A percentile compares a stretch with the other conserved stretches of the same genome.
Conservation (phyloP, 257 asterid genomes). For the Linaria vulgaris region DNA sequence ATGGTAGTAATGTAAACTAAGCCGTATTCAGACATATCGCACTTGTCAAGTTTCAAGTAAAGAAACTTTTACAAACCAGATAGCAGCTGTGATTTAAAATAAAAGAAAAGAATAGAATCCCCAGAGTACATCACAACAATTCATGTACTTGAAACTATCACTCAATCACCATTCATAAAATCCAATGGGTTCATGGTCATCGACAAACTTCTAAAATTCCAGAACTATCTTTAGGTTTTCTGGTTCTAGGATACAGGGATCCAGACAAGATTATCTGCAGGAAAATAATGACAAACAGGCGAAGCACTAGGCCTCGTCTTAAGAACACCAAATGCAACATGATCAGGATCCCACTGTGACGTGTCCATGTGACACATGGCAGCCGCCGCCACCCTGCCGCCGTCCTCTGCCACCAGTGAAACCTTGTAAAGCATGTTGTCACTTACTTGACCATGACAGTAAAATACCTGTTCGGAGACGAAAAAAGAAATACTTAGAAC, state of each 20-base stretch:
- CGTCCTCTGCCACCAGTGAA: slow-evolving; percentile 56
- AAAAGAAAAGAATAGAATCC: too few species aligned
- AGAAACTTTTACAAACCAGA: neutral
- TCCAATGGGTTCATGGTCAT: neutral
- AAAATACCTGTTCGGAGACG: slow-evolving; percentile 25
- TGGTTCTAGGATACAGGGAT: slow-evolving; percentile 32
- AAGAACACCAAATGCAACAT: slow-evolving; percentile 62
- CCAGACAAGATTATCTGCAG: slow-evolving; percentile 72
- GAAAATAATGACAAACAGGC: slow-evolving; percentile 84
- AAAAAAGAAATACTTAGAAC: too few species aligned
- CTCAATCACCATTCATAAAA: neutral
- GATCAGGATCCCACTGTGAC: slow-evolving; percentile 64
- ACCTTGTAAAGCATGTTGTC: slow-evolving; percentile 57
- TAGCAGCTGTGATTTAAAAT: too few species aligned
- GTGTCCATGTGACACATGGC: slow-evolving; percentile 88
- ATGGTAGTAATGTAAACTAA: too few species aligned
- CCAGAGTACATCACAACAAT: too few species aligned
- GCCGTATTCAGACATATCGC: too few species aligned
- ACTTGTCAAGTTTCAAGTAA: neutral
- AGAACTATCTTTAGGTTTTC: too few species aligned
- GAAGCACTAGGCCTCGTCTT: slow-evolving; percentile 54
- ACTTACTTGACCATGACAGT: slow-evolving; percentile 66
- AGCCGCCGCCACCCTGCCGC: slow-evolving; percentile 58
- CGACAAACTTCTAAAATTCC: too few species aligned
- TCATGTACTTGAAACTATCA: too few species aligned